Percentiles rank a stretch among this genome's conserved stretches.
These are phyloP conservation scores for Royoungia palumana DNA, from an alignment of 768 basidiomycete genomes.

Conservation along the genomic window DNA sequence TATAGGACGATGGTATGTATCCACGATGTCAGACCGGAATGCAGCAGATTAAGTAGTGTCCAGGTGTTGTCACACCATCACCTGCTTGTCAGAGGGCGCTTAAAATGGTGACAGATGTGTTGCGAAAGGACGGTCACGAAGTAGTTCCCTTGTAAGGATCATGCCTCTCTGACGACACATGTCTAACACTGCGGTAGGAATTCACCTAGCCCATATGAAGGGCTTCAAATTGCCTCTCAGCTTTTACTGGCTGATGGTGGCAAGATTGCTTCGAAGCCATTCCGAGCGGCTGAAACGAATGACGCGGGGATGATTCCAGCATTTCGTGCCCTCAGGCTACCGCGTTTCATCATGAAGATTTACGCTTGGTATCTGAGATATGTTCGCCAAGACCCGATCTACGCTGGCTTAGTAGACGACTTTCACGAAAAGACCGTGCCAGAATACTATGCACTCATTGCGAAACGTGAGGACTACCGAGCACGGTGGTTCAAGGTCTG, in stretches of 20 bases:
- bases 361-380: constrained; percentile 53
- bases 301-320: constrained; percentile 45
- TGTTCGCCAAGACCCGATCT: constrained; percentile 48
- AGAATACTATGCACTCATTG: constrained; percentile 50
- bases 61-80: constrained; percentile 56
- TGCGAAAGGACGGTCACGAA: constrained; percentile 47
- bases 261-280: constrained; percentile 32
- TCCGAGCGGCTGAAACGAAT: constrained; percentile 43
- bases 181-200: constrained; percentile 12
- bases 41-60: background rate
- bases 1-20: constrained; percentile 57
- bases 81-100: constrained; percentile 60
- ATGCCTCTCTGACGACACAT: background rate
- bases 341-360: constrained; percentile 43
- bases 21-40: background rate
- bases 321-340: constrained; percentile 42
- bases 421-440: constrained; percentile 47
- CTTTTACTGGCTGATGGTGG: constrained; percentile 52
- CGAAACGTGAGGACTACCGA: constrained; percentile 41
- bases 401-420: constrained; percentile 50
- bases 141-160: constrained; percentile 50
- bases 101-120: constrained; percentile 40
- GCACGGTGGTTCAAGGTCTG: constrained; percentile 38
- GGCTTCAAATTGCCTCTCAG: constrained; percentile 49
- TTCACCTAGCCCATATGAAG: constrained; percentile 49